These are phyloP conservation scores for Amphicarpaea edgeworthii DNA, from an alignment of 306 rosid genomes.

Conservation along the genomic window DNA sequence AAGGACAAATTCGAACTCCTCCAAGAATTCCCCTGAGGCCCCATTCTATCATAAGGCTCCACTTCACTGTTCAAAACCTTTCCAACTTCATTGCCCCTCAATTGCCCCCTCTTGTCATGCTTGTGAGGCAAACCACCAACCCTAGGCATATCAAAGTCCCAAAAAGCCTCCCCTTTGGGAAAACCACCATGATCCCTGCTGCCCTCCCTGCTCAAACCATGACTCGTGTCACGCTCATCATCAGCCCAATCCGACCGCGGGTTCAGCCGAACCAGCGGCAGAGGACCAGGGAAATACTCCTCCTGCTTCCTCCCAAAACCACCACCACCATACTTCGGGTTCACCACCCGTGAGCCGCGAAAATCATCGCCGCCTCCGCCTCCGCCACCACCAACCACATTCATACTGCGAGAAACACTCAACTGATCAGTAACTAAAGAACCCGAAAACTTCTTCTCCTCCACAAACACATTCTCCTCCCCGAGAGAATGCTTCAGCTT, in stretches of 20 bases:
- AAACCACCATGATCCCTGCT: slow-evolving; percentile 78
- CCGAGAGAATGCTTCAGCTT: slow-evolving; percentile 54
- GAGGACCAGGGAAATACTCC: slow-evolving; percentile 77
- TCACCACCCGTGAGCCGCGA: slow-evolving; percentile 47
- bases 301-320: slow-evolving; percentile 58
- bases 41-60: slow-evolving; percentile 68
- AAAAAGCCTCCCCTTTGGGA: slow-evolving; percentile 66
- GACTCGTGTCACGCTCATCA: slow-evolving; percentile 95
- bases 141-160: slow-evolving; percentile 93
- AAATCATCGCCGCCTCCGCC: slow-evolving; percentile 45
- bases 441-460: slow-evolving; percentile 54
- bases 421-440: slow-evolving; percentile 55
- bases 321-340: slow-evolving; percentile 20
- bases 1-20: slow-evolving; percentile 58
- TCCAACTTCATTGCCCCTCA: slow-evolving; percentile 78
- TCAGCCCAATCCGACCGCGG: slow-evolving; percentile 98
- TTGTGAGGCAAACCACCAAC: slow-evolving; percentile 70
- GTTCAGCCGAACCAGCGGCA: slow-evolving; percentile 75
- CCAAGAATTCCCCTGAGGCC: slow-evolving; percentile 75
- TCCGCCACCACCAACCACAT: slow-evolving; percentile 50
- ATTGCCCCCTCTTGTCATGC: slow-evolving; percentile 70
- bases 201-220: slow-evolving; percentile 71
- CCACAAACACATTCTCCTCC: slow-evolving; percentile 52
- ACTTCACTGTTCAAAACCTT: slow-evolving; percentile 70
- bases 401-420: slow-evolving; percentile 47